Base-by-base conservation (phyloP, 2,329 filamentous ascomycete genomes). In the Fusarium metavorans region DNA sequence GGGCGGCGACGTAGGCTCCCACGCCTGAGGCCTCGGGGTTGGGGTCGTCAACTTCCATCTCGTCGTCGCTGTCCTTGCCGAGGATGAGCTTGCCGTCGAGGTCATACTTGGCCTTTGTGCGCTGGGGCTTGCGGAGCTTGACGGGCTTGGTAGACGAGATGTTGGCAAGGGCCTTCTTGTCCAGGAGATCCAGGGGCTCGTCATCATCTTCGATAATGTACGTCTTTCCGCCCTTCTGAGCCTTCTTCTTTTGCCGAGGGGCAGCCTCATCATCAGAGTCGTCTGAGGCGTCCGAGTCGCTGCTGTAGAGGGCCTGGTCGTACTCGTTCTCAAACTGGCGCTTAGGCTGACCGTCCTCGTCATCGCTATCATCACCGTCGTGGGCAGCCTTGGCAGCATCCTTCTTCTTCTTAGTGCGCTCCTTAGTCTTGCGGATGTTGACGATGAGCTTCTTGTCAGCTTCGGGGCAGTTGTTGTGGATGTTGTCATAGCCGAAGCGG, bases 201-300 rank as follows among this genome's bases (percentile, higher is more conserved):
- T 97, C 94, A 67, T 97, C 95, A 71, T 97, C 94, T 85, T 98
- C 96, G 70, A 98, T 90, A 77, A 99, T 98, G 83, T 97, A 99
- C 1, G 93, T 91, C 78, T 91, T 92, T 78, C 89, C 89, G 48
- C 89, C 90, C 82, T 91, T 91, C 79, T 90, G 88, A 74, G 84
- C 80, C 81, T 87, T 85, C 83, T 84, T 86, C 75, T 84, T 85
- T 35, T 80, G 81, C 56, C 78, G 79, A 23, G 66, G 83, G 83
- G 83, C 90, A 74, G 92, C 91, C 11, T 90, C 91, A 67, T 91
- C 89, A 67, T 90, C 91, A 2, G 68, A 75, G 2, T 88, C 90
- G 23, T 70, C 81, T 6, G 77, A 80, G 8, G 87, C 90, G 35
- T 92, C 90, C 6, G 90, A 91, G 63, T 91, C 92, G 76, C 91